Conservation (phyloP, 1,139 yeast species). For the Geotrichum macrosporum region DNA sequence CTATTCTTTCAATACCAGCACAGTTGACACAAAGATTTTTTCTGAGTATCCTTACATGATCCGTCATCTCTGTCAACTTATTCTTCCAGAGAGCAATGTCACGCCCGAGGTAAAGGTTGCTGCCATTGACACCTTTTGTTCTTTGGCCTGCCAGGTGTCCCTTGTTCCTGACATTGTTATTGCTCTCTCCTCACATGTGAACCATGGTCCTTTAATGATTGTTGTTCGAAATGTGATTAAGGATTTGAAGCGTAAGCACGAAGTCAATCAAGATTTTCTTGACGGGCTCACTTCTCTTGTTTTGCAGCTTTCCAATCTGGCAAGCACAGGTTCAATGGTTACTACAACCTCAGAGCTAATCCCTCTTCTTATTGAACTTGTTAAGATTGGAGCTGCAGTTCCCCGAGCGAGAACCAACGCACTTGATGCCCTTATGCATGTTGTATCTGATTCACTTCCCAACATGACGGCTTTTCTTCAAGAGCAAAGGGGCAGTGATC, state of each 20-base stretch:
- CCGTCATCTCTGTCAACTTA: constrained; percentile 63
- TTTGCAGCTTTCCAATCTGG: constrained; percentile 31
- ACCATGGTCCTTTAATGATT: constrained; percentile 78
- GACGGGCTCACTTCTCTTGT: constrained; percentile 32
- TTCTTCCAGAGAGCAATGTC: constrained; percentile 58
- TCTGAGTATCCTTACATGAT: constrained; percentile 74
- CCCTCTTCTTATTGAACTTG: constrained; percentile 58
- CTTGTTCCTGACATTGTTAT: constrained; percentile 77
- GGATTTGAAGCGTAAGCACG: constrained; percentile 42
- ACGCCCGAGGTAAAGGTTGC: constrained; percentile 49
- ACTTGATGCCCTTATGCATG: constrained; percentile 54
- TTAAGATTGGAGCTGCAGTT: constrained; percentile 48
- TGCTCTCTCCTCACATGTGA: constrained; percentile 84
- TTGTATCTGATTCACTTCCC: constrained; percentile 48
- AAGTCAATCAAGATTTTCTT: constrained; percentile 34
- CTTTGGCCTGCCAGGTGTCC: constrained; percentile 61
- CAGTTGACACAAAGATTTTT: constrained; percentile 59
- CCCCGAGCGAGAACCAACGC: constrained; percentile 64
- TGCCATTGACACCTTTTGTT: constrained; percentile 66
- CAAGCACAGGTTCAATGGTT: constrained; percentile 39
- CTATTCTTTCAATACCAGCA: constrained; percentile 46
- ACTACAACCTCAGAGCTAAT: constrained; percentile 65
- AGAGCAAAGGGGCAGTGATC: constrained; percentile 55
- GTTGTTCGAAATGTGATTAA: constrained; percentile 59
- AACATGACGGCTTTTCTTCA: constrained; percentile 59